Base-by-base conservation (phyloP, 768 basidiomycete genomes). In the Cubamyces sp. region DNA sequence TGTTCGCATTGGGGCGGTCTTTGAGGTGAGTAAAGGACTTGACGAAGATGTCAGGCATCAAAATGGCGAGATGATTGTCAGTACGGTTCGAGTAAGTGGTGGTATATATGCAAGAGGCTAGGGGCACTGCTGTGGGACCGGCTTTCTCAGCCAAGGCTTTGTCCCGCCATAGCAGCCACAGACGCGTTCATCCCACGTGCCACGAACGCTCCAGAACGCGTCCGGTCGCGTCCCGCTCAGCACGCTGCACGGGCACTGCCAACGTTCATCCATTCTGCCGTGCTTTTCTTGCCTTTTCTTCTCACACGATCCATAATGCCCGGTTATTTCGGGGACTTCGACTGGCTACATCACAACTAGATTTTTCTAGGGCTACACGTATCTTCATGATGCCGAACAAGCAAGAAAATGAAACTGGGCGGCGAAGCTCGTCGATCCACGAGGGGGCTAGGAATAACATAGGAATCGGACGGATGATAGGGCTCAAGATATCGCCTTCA, bases 1-100 rank as follows among this genome's bases (percentile, higher is more conserved):
- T 81, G 64, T 90, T 84, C 46, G 86, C 82, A 67, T 84, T 83
- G 41, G 87, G 87, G 69, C 80, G 81, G 60, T 82, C 83, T 63
- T 85, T 89, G 64, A 94, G 81, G 71, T 91, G 87, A 19, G 86
- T 87, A 64, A 88, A 88, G 0, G 88, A 83, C 67, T 83, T 78
- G 62, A 92, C 82, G 67, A 85, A 87, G 23, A 74, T 74, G 43
- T 89, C 79, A 18, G 83, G 67, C 87, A 87, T 88, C 61, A 47
- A 42, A 26, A 8, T 25, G 25, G 41, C 19, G 16, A 16, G n/a
- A 34, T 47, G 30, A 9, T n/a, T 34, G 51, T 14, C 43, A 25
- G 51, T 41, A 26, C 39, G 18, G 2, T 23, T 34, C 19, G 41
- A 34, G 26, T n/a, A 9, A 25, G 49, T 26, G 41, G 25, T 45